Conservation (phyloP, 164 flowering plant species). For the Dillenia turbinata region DNA sequence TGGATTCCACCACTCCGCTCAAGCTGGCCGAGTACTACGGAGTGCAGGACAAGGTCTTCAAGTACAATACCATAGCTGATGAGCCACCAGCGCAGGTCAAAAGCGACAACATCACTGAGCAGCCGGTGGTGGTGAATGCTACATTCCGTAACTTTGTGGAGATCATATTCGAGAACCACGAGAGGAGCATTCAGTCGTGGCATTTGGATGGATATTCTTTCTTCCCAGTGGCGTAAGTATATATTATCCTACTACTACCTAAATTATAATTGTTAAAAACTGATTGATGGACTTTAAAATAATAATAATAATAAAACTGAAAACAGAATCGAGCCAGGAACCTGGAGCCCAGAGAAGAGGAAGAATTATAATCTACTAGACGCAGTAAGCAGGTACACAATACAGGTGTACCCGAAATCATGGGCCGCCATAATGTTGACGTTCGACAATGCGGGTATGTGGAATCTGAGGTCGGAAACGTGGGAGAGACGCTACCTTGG, state of each 20-base stretch:
- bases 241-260: not conserved
- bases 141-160: slow-evolving; percentile 42
- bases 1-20: slow-evolving; percentile 21
- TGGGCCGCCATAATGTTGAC: slow-evolving; percentile 53
- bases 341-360: slow-evolving; percentile 43
- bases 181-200: slow-evolving; percentile 39
- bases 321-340: slow-evolving; percentile 35
- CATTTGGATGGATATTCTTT: slow-evolving; percentile 49
- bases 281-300: too few relatives aligned
- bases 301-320: not conserved
- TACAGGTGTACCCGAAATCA: slow-evolving; percentile 47
- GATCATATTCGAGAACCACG: slow-evolving; percentile 50
- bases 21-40: slow-evolving; percentile 43
- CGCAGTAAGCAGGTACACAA: slow-evolving; percentile 43
- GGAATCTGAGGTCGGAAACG: slow-evolving; percentile 35
- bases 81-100: slow-evolving; percentile 14
- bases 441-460: slow-evolving; percentile 51
- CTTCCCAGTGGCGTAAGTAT: slow-evolving; percentile 45
- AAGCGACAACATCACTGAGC: slow-evolving; percentile 3
- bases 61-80: slow-evolving; percentile 31
- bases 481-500: slow-evolving; percentile 43
- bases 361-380: slow-evolving; percentile 46
- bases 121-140: slow-evolving; percentile 27
- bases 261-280: too few relatives aligned
- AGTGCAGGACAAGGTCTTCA: slow-evolving; percentile 23